Conservation (phyloP, 805 yeast genomes). For the Candida hungchunana region DNA sequence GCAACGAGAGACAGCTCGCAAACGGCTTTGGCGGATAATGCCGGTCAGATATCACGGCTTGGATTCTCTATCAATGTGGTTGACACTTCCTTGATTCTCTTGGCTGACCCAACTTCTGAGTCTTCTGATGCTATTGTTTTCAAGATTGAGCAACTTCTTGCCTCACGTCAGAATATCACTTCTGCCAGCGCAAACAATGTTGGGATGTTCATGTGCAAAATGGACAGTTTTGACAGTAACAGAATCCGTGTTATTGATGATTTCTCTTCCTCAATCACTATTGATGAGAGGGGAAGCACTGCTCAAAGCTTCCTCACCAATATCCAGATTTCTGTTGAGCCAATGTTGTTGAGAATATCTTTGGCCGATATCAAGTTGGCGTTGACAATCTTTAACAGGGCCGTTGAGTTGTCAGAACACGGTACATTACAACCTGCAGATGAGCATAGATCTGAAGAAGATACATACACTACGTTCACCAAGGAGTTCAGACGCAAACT, state of each 20-base stretch:
- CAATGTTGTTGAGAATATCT: slow-evolving; percentile 75
- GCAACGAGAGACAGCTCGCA: slow-evolving; percentile 9
- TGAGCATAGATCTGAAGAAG: slow-evolving; percentile 14
- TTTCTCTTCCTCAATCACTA: slow-evolving; percentile 70
- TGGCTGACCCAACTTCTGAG: slow-evolving; percentile 70
- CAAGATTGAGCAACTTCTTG: slow-evolving; percentile 72
- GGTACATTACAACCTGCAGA: slow-evolving; percentile 20
- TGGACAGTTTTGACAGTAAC: slow-evolving; percentile 61
- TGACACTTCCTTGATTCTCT: slow-evolving; percentile 69
- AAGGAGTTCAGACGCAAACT: slow-evolving; percentile 60
- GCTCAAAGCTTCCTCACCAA: slow-evolving; percentile 53
- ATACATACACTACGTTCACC: slow-evolving; percentile 40
- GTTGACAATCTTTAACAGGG: slow-evolving; percentile 64
- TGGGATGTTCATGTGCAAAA: slow-evolving; percentile 80
- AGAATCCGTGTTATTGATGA: slow-evolving; percentile 81
- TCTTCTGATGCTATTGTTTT: slow-evolving; percentile 87
- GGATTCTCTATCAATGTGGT: slow-evolving; percentile 65
- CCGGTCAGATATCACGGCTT: slow-evolving; percentile 21
- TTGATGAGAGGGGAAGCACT: slow-evolving; percentile 69
- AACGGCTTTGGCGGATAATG: slow-evolving; percentile 5
- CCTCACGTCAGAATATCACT: slow-evolving; percentile 63
- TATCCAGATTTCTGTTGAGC: slow-evolving; percentile 71
- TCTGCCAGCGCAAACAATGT: slow-evolving; percentile 70
- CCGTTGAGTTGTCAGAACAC: slow-evolving; percentile 42
- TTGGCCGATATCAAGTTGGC: slow-evolving; percentile 84